These are phyloP conservation scores for Nicotiana knightiana DNA, from an alignment of 257 asterid genomes.

Conservation along the genomic window DNA sequence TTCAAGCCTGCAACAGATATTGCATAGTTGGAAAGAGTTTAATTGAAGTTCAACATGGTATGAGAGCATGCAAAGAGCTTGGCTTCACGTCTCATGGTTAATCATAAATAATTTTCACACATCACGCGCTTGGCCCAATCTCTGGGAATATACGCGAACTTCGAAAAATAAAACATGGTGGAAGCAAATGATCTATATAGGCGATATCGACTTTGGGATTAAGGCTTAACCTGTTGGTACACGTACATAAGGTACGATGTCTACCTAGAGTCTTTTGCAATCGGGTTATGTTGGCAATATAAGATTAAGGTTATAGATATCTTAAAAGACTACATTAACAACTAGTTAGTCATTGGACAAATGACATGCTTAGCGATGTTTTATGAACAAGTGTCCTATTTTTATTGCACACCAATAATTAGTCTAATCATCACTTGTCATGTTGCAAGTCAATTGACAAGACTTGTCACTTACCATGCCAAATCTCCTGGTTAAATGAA, in stretches of 20 bases:
- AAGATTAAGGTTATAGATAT: too few relatives aligned
- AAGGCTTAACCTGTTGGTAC: not conserved
- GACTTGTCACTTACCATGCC: too few relatives aligned
- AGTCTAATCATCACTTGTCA: too few relatives aligned
- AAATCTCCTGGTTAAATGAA: too few relatives aligned
- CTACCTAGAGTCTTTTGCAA: not conserved
- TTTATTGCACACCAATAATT: too few relatives aligned
- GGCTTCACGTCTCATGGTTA: not conserved
- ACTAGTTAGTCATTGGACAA: too few relatives aligned
- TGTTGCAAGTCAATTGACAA: too few relatives aligned
- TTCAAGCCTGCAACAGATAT: slow-evolving; percentile 57
- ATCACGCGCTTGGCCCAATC: not conserved
- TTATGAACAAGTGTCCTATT: too few relatives aligned
- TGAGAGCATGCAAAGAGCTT: not conserved
- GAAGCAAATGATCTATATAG: not conserved
- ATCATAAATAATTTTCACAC: not conserved
- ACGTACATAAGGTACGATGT: not conserved
- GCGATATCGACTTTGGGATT: not conserved
- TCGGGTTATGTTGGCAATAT: not conserved
- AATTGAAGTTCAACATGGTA: not conserved
- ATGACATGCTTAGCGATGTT: too few relatives aligned
- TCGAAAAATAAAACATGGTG: not conserved
- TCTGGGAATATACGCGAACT: not conserved
- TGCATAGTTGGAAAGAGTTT: not conserved
- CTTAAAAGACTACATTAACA: too few relatives aligned